Conservation (phyloP, 176 grass and related monocot species). For the Ensete glaucum region DNA sequence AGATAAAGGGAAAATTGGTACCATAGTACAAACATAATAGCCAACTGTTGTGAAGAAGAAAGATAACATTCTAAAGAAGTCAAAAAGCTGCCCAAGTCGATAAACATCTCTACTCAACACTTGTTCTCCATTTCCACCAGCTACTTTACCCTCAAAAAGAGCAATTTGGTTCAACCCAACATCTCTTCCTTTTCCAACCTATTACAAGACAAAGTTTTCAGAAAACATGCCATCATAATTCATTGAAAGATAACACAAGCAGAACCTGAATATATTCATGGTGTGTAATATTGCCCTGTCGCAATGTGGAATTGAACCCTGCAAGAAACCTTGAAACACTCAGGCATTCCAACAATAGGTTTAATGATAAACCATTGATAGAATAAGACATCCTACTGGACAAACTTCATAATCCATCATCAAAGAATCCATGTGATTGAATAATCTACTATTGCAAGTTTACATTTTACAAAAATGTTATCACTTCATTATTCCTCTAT, state of each 20-base stretch:
- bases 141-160: slow-evolving; percentile 93
- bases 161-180: slow-evolving; percentile 97
- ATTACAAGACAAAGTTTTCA: background rate
- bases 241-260: background rate
- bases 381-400: no score
- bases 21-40: slow-evolving; percentile 96
- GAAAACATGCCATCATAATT: background rate
- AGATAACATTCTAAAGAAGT: slow-evolving; percentile 94
- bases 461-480: no score
- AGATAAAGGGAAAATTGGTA: slow-evolving; percentile 17
- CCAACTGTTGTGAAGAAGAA: slow-evolving; percentile 97
- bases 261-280: slow-evolving; percentile 98
- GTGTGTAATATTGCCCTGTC: slow-evolving; percentile 92
- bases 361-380: background rate
- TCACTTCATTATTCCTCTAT: no score
- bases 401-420: no score
- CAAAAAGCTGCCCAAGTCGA: slow-evolving; percentile 88
- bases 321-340: slow-evolving; percentile 26
- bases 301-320: slow-evolving; percentile 98
- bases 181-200: slow-evolving; percentile 97
- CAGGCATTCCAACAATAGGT: background rate
- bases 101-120: slow-evolving; percentile 90
- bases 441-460: no score
- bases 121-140: slow-evolving; percentile 93
- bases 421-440: no score